Evolutionary conservation across 768 basidiomycete species (phyloP).

Genomic region (Hemileccinum impolitum): DNA sequence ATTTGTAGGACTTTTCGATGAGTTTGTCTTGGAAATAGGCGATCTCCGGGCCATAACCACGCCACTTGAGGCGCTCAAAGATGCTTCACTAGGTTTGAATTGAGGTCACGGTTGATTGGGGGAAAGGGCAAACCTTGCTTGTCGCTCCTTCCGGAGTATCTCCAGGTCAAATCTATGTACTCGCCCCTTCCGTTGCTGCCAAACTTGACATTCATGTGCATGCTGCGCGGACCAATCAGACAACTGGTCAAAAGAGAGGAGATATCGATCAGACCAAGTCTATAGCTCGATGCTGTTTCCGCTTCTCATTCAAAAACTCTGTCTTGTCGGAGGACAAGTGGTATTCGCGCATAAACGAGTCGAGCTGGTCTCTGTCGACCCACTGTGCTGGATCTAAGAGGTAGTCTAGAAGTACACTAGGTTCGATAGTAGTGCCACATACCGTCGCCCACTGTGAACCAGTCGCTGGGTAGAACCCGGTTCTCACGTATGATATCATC

Average conservation of each 20-base stretch:
- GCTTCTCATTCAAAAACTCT: slow-evolving; percentile 4
- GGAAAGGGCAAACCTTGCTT: slow-evolving; percentile 3
- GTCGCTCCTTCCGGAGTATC: slow-evolving; percentile 7
- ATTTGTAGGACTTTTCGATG: slow-evolving; percentile 1
- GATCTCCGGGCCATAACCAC: slow-evolving; percentile 14
- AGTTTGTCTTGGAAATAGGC: neutral
- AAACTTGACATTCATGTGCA: slow-evolving; percentile 3
- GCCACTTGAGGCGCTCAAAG: slow-evolving; percentile 12
- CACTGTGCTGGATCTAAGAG: neutral
- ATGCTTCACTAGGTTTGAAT: slow-evolving; percentile 10
- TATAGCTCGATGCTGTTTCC: neutral
- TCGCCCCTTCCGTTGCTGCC: slow-evolving; percentile 12
- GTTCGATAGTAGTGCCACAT: neutral
- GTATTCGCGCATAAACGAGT: slow-evolving; percentile 6
- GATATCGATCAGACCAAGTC: neutral
- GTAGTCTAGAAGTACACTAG: neutral
- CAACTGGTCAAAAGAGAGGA: neutral
- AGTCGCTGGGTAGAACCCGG: slow-evolving; percentile 1
- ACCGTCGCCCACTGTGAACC: neutral
- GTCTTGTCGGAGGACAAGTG: neutral
- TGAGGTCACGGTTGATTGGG: neutral
- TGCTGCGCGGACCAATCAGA: slow-evolving; percentile 6
- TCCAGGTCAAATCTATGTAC: slow-evolving; percentile 10
- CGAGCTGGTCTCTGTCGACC: slow-evolving; percentile 13
- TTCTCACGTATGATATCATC: neutral